Evolutionary conservation across 2,329 filamentous ascomycete genomes (phyloP), one percentile per base, ranked within the genome.

Genomic region (Cladophialophora chaetospira): DNA sequence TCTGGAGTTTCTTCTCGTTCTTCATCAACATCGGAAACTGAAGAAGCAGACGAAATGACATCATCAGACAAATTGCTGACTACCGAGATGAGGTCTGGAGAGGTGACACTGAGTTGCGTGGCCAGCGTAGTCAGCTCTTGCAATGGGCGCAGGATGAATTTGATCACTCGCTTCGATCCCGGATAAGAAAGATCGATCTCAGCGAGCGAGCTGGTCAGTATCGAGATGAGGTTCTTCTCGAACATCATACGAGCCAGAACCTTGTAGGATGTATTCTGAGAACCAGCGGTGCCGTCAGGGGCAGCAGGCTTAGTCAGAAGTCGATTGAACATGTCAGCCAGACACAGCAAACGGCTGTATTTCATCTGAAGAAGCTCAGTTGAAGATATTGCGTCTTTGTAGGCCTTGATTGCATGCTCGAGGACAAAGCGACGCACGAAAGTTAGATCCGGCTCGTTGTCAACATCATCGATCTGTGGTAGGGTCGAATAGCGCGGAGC

Each of bases 131-230:
- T 96, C 36, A 99, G 78, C 54, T 89, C 86, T 67, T 93, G 90
- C 19, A 99, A 80, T 2, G 96, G 93, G 33, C 90, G 88, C 43
- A 99, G 80, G 51, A 99, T 96, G 72, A 96, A 95, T 75, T 97
- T 99, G 68, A 99, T 91, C 11, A 92, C 92, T 44, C 92, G 86
- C 77, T 96, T 96, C 13, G 95, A 89, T 23, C 89, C 88, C 0
- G 93, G 92, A 72, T 95, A 97, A 65, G 95, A 96, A 60, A 99
- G 83, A 70, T 97, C 94, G 58, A 99, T 88, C 67, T 99, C 95
- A 15, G 94, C 91, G 66, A 99, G 92, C 1, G 95, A 96, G 10
- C 87, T 84, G 1, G 94, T 97, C 57, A 99, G 76, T 45, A 93
- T 88, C 21, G 89, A 84, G 60, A 97, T 87, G 70, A 94, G 96